Percentiles rank a stretch among this genome's conserved stretches.
phyloP scores from a whole-genome alignment of 306 rosid genomes.

The Fragaria ananassa region DNA sequence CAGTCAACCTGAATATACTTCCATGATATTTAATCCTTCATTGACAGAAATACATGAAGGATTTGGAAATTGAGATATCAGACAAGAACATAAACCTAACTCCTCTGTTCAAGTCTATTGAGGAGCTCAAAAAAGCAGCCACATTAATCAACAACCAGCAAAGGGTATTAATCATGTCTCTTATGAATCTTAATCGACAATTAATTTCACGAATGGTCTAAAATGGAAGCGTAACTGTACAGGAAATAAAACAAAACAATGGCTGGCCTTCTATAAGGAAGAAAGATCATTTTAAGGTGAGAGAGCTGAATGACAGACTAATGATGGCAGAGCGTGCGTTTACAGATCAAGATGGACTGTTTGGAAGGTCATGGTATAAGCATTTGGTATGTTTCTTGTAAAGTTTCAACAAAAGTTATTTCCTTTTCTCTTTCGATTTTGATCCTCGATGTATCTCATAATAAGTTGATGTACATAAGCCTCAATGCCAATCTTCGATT shows the following conservation, averaged over 20 bases:
- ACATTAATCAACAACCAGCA: constrained; percentile 38
- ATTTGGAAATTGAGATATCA: constrained; percentile 37
- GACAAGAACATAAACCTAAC: constrained; percentile 41
- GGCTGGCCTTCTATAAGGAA: constrained; percentile 44
- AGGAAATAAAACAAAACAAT: constrained; percentile 47
- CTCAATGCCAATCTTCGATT: background rate
- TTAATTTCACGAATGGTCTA: background rate
- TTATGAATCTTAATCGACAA: background rate
- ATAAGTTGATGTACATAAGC: background rate
- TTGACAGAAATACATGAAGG: constrained; percentile 38
- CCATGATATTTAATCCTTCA: constrained; percentile 20
- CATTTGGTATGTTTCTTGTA: constrained; percentile 53
- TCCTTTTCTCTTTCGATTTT: background rate
- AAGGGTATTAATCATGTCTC: constrained; percentile 37
- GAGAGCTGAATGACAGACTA: constrained; percentile 65
- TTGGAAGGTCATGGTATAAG: constrained; percentile 62
- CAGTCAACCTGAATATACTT: constrained; percentile 18
- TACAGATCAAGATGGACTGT: constrained; percentile 66
- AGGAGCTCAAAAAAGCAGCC: constrained; percentile 55
- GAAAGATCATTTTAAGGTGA: constrained; percentile 39
- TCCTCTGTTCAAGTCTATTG: constrained; percentile 53
- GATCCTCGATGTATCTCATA: background rate
- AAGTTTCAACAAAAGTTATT: background rate
- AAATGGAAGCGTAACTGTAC: constrained; percentile 20
- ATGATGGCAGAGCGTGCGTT: constrained; percentile 78